These are phyloP conservation scores for Pyronema omphalodes DNA, from an alignment of 495 filamentous ascomycete species.

Conservation along the genomic window DNA sequence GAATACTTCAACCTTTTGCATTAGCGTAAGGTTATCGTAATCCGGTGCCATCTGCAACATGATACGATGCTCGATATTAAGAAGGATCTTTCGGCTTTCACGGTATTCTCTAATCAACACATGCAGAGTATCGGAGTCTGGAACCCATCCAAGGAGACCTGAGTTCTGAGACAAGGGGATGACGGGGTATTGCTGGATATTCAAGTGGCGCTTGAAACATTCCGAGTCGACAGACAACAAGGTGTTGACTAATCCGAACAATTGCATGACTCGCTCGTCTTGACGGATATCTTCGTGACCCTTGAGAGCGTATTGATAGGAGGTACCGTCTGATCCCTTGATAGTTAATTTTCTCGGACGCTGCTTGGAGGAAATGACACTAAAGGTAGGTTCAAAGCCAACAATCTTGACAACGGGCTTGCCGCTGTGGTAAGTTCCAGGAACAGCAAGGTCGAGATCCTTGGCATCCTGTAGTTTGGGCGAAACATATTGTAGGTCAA, in stretches of 20 bases:
- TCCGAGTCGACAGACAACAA: slow-evolving; percentile 81
- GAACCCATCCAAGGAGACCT: slow-evolving; percentile 91
- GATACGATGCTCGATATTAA: slow-evolving; percentile 98
- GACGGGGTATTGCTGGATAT: slow-evolving; percentile 83
- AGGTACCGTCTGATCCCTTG: slow-evolving; percentile 67
- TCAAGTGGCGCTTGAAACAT: slow-evolving; percentile 88
- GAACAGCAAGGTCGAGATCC: slow-evolving; percentile 77
- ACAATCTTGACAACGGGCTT: slow-evolving; percentile 71
- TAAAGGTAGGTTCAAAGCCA: slow-evolving; percentile 72
- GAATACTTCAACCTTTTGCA: slow-evolving; percentile 99
- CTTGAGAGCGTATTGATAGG: slow-evolving; percentile 78
- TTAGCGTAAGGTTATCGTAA: slow-evolving; percentile 92
- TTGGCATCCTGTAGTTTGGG: slow-evolving; percentile 68
- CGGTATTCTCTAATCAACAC: slow-evolving; percentile 93
- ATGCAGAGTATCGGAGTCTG: slow-evolving; percentile 90
- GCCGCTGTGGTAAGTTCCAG: slow-evolving; percentile 75
- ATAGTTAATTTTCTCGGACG: slow-evolving; percentile 76
- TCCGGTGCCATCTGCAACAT: slow-evolving; percentile 99
- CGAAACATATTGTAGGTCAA: slow-evolving; percentile 94
- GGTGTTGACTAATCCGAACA: slow-evolving; percentile 92
- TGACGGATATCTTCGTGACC: slow-evolving; percentile 97
- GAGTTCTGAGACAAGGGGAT: slow-evolving; percentile 93
- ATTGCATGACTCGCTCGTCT: slow-evolving; percentile 97
- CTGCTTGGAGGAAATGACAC: slow-evolving; percentile 93
- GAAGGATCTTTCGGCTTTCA: slow-evolving; percentile 84